phyloP scores from a whole-genome alignment of 2,329 filamentous ascomycete species.

The Leptodontidium sp. region DNA sequence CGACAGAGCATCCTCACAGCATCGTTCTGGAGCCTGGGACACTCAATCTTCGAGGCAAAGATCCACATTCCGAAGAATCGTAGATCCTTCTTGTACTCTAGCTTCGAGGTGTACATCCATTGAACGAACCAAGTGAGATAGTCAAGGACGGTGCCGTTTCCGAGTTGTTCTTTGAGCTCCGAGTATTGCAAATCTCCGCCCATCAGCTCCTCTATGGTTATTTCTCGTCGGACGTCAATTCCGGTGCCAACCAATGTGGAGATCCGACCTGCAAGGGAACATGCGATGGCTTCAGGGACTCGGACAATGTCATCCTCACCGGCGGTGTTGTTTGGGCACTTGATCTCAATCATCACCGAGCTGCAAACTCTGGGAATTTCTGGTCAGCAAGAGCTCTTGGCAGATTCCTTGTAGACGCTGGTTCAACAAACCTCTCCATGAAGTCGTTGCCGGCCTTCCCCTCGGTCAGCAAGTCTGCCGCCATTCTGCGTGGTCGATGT shows the following conservation, averaged over 20 bases:
- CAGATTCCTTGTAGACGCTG: too few species aligned
- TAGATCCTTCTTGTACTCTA: background rate
- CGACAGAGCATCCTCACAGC: constrained; percentile 6
- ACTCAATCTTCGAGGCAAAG: constrained; percentile 8
- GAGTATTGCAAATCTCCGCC: background rate
- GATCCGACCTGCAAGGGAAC: background rate
- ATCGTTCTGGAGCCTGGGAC: constrained; percentile 6
- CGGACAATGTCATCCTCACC: background rate
- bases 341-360: constrained; percentile 7
- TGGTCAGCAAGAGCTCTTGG: background rate
- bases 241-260: background rate
- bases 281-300: constrained; percentile 2
- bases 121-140: constrained; percentile 11
- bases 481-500: background rate
- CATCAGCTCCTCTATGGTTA: background rate
- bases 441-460: background rate
- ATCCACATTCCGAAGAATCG: constrained; percentile 9
- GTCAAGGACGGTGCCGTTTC: background rate
- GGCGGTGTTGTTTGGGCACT: background rate
- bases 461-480: background rate
- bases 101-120: constrained; percentile 10
- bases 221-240: background rate
- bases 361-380: background rate
- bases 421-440: background rate
- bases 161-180: background rate